Evolutionary conservation across 495 filamentous ascomycete species (phyloP), one percentile per base, ranked within the genome.

Genomic region (Cenococcum geophilum): DNA sequence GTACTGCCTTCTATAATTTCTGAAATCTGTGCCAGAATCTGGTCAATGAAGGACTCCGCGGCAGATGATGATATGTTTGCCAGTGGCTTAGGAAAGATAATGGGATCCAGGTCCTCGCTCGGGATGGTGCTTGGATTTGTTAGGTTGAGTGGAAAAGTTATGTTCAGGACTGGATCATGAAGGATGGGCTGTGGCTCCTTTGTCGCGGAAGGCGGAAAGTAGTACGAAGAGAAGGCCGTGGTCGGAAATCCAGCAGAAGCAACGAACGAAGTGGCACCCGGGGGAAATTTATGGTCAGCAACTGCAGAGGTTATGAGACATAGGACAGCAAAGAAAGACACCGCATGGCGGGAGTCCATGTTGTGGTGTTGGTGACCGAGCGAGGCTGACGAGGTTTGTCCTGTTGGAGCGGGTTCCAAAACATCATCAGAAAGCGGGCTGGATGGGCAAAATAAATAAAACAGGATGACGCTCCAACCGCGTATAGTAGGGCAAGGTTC

Each of bases 161-260:
- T 72, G 57, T 84, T 78, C 51, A 83, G 66, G 32, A 84, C 74
- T 0, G 82, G 79, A 64, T 85, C 81, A 58, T 78, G 74, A 20
- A 86, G 72, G 37, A 76, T 76, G 10, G 83, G 83, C 65, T 86
- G 81, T 36, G 82, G 80, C 69, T 86, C 77, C 57, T 76, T 71
- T 37, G 81, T 83, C 49, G 82, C 77, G 22, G 73, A 70, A 5
- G 80, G 77, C 25, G 77, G 76, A 12, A 77, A 71, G 60, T 78
- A 78, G 64, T 83, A 85, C 59, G 77, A 77, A 0, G 74, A 75
- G 67, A 81, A 84, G 37, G 76, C 77, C 21, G 76, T 75, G 1
- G 81, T 82, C 6, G 81, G 81, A 62, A 83, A 84, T 11, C 75
- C 78, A 9, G 77, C 72, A 0, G 76, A 75, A 9, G 80, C 81